Conservation (phyloP, 2,329 filamentous ascomycete genomes). For the Cytospora mali region DNA sequence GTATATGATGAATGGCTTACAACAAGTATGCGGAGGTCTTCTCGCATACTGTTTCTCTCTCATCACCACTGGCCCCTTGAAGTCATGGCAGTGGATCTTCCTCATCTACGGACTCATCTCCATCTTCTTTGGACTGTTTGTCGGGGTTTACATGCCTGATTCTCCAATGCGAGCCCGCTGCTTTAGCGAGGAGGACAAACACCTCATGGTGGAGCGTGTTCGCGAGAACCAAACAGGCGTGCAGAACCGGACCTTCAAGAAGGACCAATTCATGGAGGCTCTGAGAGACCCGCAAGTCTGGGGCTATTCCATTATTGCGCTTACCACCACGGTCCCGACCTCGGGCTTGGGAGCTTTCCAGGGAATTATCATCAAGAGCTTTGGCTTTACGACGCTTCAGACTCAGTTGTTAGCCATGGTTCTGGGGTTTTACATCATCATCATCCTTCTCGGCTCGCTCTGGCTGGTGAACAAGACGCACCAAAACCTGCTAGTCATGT, state of each 20-base stretch:
- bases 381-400: conserved; percentile 66
- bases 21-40: conserved; percentile 73
- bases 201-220: conserved; percentile 62
- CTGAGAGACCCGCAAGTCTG: conserved; percentile 68
- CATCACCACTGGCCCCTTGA: conserved; percentile 55
- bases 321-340: conserved; percentile 74
- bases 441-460: conserved; percentile 66
- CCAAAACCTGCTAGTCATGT: conserved; percentile 72
- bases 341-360: conserved; percentile 73
- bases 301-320: conserved; percentile 65
- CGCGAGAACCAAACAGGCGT: conserved; percentile 63
- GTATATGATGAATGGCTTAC: conserved; percentile 78
- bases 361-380: conserved; percentile 72
- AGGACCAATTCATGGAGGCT: conserved; percentile 51
- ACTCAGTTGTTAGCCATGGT: conserved; percentile 78
- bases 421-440: conserved; percentile 72
- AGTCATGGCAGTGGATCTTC: conserved; percentile 71
- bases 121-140: conserved; percentile 66
- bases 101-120: conserved; percentile 66
- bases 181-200: conserved; percentile 67
- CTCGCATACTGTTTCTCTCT: conserved; percentile 66
- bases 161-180: conserved; percentile 73
- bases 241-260: conserved; percentile 56
- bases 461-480: conserved; percentile 69
- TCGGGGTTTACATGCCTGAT: conserved; percentile 66